Base-by-base conservation (phyloP, 2,329 filamentous ascomycete genomes). In the Penicillium palitans region DNA sequence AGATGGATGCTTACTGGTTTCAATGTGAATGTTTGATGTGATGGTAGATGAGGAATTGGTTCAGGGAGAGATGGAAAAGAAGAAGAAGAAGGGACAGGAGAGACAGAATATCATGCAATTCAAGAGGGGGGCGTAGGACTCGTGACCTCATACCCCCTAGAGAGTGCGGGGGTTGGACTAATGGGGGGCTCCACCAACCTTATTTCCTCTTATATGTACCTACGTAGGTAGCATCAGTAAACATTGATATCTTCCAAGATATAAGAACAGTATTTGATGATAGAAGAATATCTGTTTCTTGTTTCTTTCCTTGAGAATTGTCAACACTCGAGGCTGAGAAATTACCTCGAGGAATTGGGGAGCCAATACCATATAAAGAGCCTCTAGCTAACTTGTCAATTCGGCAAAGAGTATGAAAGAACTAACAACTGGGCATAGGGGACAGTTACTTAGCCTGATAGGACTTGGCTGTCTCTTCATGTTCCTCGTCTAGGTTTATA, bases 121-220 rank as follows among this genome's bases (percentile, higher is more conserved):
- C 39, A 39, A 21, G 37, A n/a, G 42, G 46, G 41, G 47, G 44
- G 57, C 52, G 55, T 64, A 33, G 6, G 57, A 64, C 63, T 61
- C 60, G 63, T 65, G 61, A 65, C 63, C 63, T 65, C 63, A 65
- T 65, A 62, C 61, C 56, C 46, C 41, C n/a, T 31, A 44, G 31
- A 31, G 51, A 62, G 55, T 65, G 63, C 63, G 63, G 57, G 60
- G 60, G 55, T 57, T 55, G 39, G 31, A 19, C 27, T 51, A 51
- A 41, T 12, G 2, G 13, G 39, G 39, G 27, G 37, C 27, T 41
- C 45, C 31, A 45, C 48, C 27, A 50, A 50, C 52, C 27, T 55
- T 55, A 42, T 55, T 55, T 53, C 27, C 29, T 31, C 19, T 17
- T 47, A 33, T 9, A 21, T 21, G 19, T 21, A 21, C 19, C 19